Base-by-base conservation (phyloP, 2,329 filamentous ascomycete genomes). In the Trichoderma koningii region DNA sequence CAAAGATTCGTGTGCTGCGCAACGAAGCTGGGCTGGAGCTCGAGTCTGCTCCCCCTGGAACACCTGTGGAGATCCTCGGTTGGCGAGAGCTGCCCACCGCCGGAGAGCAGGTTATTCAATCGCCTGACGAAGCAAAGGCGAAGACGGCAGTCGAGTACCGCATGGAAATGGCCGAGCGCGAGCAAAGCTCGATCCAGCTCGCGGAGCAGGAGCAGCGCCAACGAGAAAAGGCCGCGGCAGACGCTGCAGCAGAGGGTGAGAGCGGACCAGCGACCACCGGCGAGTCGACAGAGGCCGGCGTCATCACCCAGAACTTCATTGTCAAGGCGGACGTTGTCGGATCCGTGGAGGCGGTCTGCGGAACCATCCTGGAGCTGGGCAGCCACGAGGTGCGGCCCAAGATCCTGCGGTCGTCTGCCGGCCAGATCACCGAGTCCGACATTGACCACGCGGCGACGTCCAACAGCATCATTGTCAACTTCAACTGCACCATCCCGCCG, bases 301-400 rank as follows among this genome's bases (percentile, higher is more conserved):
- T 83, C 7, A 81, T 81, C 57, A 79, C 84, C 17, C 83, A 97
- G 55, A 90, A 90, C 71, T 95, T 98, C 76, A 87, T 95, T 66
- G 83, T 99, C 79, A 97, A 96, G 77, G 93, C 89, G 62, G 95
- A 99, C 72, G 95, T 98, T 19, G 91, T 90, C 67, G 95, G 95
- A 44, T 98, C 94, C 0, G 93, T 93, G 0, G 95, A 99, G 79
- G 95, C 95, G 2, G 90, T 98, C 3, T 83, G 88, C 66, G 89
- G 91, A 55, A 89, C 89, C 9, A 83, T 99, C 66, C 81, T 87
- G 67, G 87, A 89, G 66, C 82, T 97, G 68, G 93, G 93, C 68
- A 97, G 90, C 78, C 88, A 92, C 70, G 92, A 98, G 74, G 89
- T 97, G 45, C 85, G 82, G 38, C 85, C 93, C 15, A 86, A 87